Evolutionary conservation across 495 filamentous ascomycete genomes (phyloP).

Genomic region (Penicillium coprophilum): DNA sequence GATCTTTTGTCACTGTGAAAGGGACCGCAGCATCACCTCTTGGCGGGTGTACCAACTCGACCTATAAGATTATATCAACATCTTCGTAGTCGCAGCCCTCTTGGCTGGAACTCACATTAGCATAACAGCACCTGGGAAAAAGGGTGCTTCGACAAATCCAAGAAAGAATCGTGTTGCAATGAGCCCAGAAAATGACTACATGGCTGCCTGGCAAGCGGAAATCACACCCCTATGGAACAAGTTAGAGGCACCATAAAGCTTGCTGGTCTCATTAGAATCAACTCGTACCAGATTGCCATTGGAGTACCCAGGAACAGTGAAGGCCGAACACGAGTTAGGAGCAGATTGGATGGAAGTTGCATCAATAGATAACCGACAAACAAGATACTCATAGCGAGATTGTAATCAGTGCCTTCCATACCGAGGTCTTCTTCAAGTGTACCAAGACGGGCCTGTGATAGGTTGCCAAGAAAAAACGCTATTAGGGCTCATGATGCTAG

Average conservation of each 20-base stretch:
- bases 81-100: no score
- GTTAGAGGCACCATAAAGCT: slow-evolving; percentile 48
- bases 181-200: slow-evolving; percentile 56
- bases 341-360: slow-evolving; percentile 61
- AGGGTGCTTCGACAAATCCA: slow-evolving; percentile 58
- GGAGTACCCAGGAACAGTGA: slow-evolving; percentile 32
- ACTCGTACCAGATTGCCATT: slow-evolving; percentile 41
- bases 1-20: background rate
- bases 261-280: slow-evolving; percentile 42
- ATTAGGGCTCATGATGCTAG: background rate
- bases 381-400: slow-evolving; percentile 62
- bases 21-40: slow-evolving; percentile 36
- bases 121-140: slow-evolving; percentile 47
- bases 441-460: slow-evolving; percentile 42
- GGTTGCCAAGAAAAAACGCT: slow-evolving; percentile 21
- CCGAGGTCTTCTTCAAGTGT: slow-evolving; percentile 47
- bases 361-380: slow-evolving; percentile 65
- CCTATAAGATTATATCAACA: slow-evolving; percentile 12
- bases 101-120: slow-evolving; percentile 28
- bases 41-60: slow-evolving; percentile 53
- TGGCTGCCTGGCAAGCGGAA: slow-evolving; percentile 59
- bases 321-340: slow-evolving; percentile 49
- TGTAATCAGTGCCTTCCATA: slow-evolving; percentile 50
- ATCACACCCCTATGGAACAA: slow-evolving; percentile 55
- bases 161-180: slow-evolving; percentile 67